phyloP scores from a whole-genome alignment of 805 yeast genomes.

The Saccharomycopsis fodiens region DNA sequence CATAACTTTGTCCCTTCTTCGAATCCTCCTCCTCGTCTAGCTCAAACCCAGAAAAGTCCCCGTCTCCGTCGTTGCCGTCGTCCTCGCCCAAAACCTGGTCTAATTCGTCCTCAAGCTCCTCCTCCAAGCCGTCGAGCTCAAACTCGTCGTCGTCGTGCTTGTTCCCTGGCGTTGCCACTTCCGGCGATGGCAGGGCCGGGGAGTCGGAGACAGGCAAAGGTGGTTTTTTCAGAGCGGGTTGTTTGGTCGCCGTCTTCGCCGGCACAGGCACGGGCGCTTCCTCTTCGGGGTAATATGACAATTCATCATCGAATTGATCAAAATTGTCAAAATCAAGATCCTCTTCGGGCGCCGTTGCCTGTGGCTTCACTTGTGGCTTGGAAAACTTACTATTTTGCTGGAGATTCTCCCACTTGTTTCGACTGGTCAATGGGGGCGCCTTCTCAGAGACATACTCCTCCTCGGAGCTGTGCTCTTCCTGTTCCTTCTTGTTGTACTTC shows the following conservation, averaged over 20 bases:
- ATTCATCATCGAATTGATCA: slow-evolving; percentile 19
- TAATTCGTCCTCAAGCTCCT: slow-evolving; percentile 15
- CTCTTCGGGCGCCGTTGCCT: slow-evolving; percentile 2
- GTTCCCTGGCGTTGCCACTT: slow-evolving; percentile 1
- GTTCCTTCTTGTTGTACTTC: slow-evolving; percentile 1
- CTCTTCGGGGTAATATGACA: slow-evolving; percentile 1
- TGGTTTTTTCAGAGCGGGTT: slow-evolving; percentile 1
- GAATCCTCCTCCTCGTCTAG: slow-evolving; percentile 8
- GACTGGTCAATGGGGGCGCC: neutral
- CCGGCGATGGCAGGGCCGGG: neutral
- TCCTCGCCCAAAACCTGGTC: slow-evolving; percentile 9
- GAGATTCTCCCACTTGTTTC: slow-evolving; percentile 3
- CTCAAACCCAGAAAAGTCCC: slow-evolving; percentile 5
- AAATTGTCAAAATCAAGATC: slow-evolving; percentile 20
- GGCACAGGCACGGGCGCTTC: neutral
- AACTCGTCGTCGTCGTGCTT: slow-evolving; percentile 2
- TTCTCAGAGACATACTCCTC: no score
- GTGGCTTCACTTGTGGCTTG: neutral
- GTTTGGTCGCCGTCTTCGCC: neutral
- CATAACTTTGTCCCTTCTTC: no score
- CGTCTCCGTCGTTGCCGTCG: slow-evolving; percentile 9
- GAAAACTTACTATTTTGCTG: neutral
- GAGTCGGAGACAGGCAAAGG: neutral
- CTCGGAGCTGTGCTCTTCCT: neutral
- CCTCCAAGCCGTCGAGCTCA: slow-evolving; percentile 5